A percentile compares a stretch with the other conserved stretches of the same genome.
phyloP scores from a whole-genome alignment of 2,329 filamentous ascomycete genomes.

The Zasmidium cellare region DNA sequence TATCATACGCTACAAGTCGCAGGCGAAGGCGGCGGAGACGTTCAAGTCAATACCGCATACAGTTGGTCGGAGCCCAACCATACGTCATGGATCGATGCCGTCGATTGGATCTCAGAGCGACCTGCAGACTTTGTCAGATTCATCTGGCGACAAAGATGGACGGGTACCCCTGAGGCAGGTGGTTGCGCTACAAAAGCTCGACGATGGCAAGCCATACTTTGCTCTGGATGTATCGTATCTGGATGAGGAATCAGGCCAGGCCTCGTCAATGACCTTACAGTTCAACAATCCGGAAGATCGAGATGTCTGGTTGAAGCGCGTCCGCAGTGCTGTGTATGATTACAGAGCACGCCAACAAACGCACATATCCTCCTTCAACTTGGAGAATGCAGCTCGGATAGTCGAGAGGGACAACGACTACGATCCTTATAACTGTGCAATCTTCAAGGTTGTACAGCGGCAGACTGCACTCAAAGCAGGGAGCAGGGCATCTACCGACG shows the following conservation, averaged over 20 bases:
- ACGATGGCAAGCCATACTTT: slow-evolving; percentile 66
- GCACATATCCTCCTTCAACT: slow-evolving; percentile 58
- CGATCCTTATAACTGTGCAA: slow-evolving; percentile 64
- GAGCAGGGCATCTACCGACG: slow-evolving; percentile 62
- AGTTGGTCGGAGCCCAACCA: slow-evolving; percentile 43
- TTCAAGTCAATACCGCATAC: slow-evolving; percentile 50
- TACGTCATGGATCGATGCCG: slow-evolving; percentile 58
- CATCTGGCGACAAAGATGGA: slow-evolving; percentile 55
- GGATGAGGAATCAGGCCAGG: slow-evolving; percentile 63
- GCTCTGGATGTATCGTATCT: slow-evolving; percentile 68
- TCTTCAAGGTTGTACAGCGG: slow-evolving; percentile 68
- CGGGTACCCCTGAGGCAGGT: slow-evolving; percentile 65
- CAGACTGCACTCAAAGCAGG: slow-evolving; percentile 54
- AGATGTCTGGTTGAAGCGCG: slow-evolving; percentile 63
- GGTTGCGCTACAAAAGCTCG: slow-evolving; percentile 65
- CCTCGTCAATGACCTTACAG: slow-evolving; percentile 64
- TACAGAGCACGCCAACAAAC: slow-evolving; percentile 53
- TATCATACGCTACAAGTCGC: slow-evolving; percentile 67
- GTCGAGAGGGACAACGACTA: slow-evolving; percentile 69
- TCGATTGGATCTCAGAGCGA: slow-evolving; percentile 65
- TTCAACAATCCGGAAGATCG: slow-evolving; percentile 65
- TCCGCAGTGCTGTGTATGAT: slow-evolving; percentile 61
- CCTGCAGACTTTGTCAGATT: slow-evolving; percentile 54
- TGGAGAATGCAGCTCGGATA: slow-evolving; percentile 62
- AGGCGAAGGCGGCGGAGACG: slow-evolving; percentile 63